Evolutionary conservation across 257 asterid genomes (phyloP), one percentile per base, ranked within the genome.

Genomic region (Marsdenia floribunda): DNA sequence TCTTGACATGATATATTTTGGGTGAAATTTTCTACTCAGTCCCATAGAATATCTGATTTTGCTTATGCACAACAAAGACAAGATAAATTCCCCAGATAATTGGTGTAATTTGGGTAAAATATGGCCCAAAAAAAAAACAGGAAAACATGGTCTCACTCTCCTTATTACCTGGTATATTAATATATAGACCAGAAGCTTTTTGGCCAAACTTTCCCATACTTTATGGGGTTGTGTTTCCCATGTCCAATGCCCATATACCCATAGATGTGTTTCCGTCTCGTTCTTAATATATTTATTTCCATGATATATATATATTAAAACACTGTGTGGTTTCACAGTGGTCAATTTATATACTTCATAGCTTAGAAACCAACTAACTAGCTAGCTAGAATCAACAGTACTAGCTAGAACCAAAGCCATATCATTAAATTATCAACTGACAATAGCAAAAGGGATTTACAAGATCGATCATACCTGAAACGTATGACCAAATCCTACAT

Each of bases 161-260:
- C 64, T 40, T 68, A 58, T 69, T 40, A 73, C 76, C 71, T 69
- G 49, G 75, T 79, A 74, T 70, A 76, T 71, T 75, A 49, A 75
- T 81, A 53, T 7, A 44, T 8, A 58, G 33, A 72, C 61, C 52
- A 84, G 76, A 78, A 75, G 65, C 76, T 85, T 78, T 52, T 84
- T 44, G 79, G 78, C 84, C n/a, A 78, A 76, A 61, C 86, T 88
- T 83, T 85, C 82, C 97, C 97, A 90, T 86, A 84, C 84, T 88
- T 92, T 86, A 84, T 86, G 97, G 96, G 86, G 83, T 83, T 77
- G 80, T 92, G 96, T 90, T 86, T 90, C 95, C 95, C 90, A 84
- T 83, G 86, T 82, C 81, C 81, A 78, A 72, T 82, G 83, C 85
- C 88, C 79, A 83, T 71, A 77, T 77, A 73, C 74, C 46, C 47